phyloP scores from a whole-genome alignment of 352 stramenopile genomes.

The Elongisporangium senticosum region DNA sequence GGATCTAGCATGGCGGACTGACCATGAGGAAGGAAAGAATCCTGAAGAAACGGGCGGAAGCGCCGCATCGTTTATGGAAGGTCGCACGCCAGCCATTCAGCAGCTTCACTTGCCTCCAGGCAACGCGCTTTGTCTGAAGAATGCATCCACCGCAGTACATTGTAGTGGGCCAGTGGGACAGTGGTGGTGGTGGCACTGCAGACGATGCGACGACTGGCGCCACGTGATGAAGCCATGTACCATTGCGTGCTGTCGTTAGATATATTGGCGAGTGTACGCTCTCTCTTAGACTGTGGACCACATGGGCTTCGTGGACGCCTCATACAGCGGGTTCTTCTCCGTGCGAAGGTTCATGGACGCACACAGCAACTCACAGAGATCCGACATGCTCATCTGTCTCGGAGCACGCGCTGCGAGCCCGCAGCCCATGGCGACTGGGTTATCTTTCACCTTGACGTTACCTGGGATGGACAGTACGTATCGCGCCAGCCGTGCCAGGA shows the following conservation, averaged over 20 bases:
- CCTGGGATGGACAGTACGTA: conserved; percentile 68
- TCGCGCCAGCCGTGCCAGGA: conserved; percentile 50
- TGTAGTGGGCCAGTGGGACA: not conserved
- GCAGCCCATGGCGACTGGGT: conserved; percentile 36
- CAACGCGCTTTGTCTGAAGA: not conserved
- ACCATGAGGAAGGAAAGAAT: no score
- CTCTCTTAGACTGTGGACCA: conserved; percentile 39
- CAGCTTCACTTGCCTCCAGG: not conserved
- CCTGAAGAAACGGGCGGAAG: not conserved
- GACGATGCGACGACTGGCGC: not conserved
- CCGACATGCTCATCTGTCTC: conserved; percentile 28
- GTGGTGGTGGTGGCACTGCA: not conserved
- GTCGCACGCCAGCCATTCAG: not conserved
- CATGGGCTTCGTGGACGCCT: conserved; percentile 39
- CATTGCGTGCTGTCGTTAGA: not conserved
- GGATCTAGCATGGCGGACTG: no score
- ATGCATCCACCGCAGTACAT: no score
- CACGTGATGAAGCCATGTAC: not conserved
- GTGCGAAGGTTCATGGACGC: conserved; percentile 53
- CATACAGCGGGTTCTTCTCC: conserved; percentile 38
- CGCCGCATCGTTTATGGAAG: not conserved
- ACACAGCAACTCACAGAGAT: conserved; percentile 41
- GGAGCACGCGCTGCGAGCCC: conserved; percentile 32
- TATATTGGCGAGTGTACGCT: not conserved
- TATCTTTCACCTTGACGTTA: conserved; percentile 38